Base-by-base conservation (phyloP, 129 eudicot genomes). In the Lactuca saligna region DNA sequence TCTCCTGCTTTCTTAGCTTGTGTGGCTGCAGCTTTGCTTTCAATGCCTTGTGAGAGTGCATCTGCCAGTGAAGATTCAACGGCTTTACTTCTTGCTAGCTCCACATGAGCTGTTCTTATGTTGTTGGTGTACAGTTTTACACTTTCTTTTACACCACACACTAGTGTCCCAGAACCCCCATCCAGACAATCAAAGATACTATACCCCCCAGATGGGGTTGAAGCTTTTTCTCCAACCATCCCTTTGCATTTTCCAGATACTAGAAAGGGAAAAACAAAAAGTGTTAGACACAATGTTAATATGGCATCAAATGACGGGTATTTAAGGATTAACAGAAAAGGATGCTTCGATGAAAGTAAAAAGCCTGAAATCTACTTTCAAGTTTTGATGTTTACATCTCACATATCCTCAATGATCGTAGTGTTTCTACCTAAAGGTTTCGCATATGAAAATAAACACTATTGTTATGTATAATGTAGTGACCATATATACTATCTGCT, bases 201-300 rank as follows among this genome's bases (percentile, higher is more conserved):
- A 41, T 86, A 89, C 57, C 81, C 39, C 34, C 95, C 88, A 37
- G 82, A 79, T 80, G 82, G 74, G 31, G 88, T 79, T 39, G 88
- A 69, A 32, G 81, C 87, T 7, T 51, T 76, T 66, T 85, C 74
- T 17, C 97, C 92, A 54, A 83, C 97, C 69, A 80, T 61, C n/a
- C 72, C 55, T 75, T 95, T 75, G 55, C 90, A 89, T 78, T 73
- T 84, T 82, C 87, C 91, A 62, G 96, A 96, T 93, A 64, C 35
- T 16, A 32, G 11, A 25, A 56, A 57, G 48, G 37, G 12, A 37
- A 64, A 57, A n/a, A n/a, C n/a, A n/a, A n/a, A 56, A 37, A 38
- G 46, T 33, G 62, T 70, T 15, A 75, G 75, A 63, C 8, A 50
- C 70, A 2, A 39, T 15, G 54, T 12, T 54, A 54, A 17, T 62